Conservation (phyloP, 2,329 filamentous ascomycete genomes). For the Helotiales sp. region DNA sequence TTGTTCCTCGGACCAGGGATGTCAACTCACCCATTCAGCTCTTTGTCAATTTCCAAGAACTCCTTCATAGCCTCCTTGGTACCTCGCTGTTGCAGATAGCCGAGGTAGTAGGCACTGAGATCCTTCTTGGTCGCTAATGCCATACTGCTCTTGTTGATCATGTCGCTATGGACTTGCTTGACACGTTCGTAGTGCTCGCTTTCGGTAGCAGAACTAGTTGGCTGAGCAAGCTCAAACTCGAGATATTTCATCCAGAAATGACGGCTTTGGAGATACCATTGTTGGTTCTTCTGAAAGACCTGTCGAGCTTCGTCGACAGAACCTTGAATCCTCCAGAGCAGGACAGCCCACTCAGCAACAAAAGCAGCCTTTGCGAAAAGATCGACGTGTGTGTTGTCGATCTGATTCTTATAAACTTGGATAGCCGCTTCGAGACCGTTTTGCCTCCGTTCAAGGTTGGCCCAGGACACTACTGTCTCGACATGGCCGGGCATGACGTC, state of each 20-base stretch:
- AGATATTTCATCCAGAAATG: conserved; percentile 91
- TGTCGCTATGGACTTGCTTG: conserved; percentile 75
- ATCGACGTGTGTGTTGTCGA: conserved; percentile 71
- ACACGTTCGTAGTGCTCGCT: conserved; percentile 69
- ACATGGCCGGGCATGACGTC: conserved; percentile 75
- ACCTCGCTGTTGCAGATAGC: conserved; percentile 80
- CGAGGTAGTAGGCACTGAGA: conserved; percentile 75
- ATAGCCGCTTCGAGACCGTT: conserved; percentile 82
- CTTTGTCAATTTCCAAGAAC: conserved; percentile 78
- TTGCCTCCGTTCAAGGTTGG: conserved; percentile 82
- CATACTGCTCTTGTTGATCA: conserved; percentile 72
- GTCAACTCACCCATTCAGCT: conserved; percentile 75
- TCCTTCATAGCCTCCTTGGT: conserved; percentile 82
- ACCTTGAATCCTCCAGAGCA: conserved; percentile 87
- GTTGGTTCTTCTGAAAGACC: conserved; percentile 78
- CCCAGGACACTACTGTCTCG: conserved; percentile 85
- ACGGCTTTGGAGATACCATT: conserved; percentile 81
- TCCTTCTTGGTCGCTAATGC: conserved; percentile 68
- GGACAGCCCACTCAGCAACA: conserved; percentile 82
- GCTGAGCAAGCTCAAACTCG: conserved; percentile 84
- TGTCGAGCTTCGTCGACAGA: conserved; percentile 77
- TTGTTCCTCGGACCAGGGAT: not conserved
- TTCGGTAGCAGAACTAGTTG: conserved; percentile 65
- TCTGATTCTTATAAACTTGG: conserved; percentile 76
- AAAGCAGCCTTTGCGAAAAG: conserved; percentile 82